A percentile compares a stretch with the other conserved stretches of the same genome.
These are phyloP conservation scores for Ceriops decandra DNA, from an alignment of 345 rosid species.

Conservation along the genomic window DNA sequence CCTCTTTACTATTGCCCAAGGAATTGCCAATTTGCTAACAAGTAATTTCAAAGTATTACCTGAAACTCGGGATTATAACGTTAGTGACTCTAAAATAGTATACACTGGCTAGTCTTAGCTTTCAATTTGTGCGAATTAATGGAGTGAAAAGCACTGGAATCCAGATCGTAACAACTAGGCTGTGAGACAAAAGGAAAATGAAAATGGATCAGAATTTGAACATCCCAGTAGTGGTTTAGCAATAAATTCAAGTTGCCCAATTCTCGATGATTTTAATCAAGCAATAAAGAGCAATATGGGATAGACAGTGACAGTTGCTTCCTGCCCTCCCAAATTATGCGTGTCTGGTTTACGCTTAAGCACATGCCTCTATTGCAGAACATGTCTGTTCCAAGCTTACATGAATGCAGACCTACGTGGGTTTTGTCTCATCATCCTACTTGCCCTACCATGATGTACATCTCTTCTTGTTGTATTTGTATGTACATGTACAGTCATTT, in stretches of 20 bases:
- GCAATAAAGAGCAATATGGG: slow-evolving; percentile 19
- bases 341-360: slow-evolving; percentile 19
- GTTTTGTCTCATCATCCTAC: slow-evolving; percentile 14
- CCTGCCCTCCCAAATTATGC: slow-evolving; percentile 26
- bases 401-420: slow-evolving; percentile 19
- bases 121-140: too few relatives aligned
- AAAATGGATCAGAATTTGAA: background rate
- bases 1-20: background rate
- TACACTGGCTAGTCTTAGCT: background rate
- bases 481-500: too few relatives aligned
- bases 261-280: background rate
- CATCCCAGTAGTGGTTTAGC: slow-evolving; percentile 4
- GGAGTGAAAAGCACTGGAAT: background rate
- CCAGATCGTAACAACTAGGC: slow-evolving; percentile 18
- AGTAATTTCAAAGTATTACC: too few relatives aligned
- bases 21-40: too few relatives aligned
- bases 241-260: slow-evolving; percentile 34
- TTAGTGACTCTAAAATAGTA: background rate
- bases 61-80: too few relatives aligned
- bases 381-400: slow-evolving; percentile 44
- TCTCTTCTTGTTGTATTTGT: background rate
- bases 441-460: slow-evolving; percentile 20
- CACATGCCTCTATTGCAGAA: slow-evolving; percentile 40
- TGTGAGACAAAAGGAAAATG: background rate
- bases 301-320: slow-evolving; percentile 49